These are phyloP conservation scores for Coelastrella sp. DNA, from an alignment of 139 green algal species.

Conservation along the genomic window DNA sequence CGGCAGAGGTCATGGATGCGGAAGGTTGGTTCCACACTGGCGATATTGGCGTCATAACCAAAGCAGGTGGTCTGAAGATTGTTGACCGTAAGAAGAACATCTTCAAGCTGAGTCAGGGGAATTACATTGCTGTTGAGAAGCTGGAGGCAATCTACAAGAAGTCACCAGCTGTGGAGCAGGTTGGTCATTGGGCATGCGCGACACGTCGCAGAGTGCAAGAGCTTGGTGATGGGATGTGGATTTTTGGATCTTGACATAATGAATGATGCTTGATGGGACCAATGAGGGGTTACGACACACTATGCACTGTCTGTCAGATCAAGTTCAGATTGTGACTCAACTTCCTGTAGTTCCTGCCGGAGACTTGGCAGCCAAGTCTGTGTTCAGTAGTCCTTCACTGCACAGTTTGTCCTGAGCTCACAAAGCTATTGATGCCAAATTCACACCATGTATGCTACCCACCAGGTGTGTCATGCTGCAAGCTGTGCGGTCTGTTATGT, in stretches of 20 bases:
- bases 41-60: conserved; percentile 89
- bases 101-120: conserved; percentile 97
- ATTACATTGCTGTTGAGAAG: conserved; percentile 98
- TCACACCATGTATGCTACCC: neutral
- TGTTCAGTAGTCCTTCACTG: no score
- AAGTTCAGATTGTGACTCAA: no score
- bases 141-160: conserved; percentile 94
- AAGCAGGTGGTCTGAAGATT: conserved; percentile 86
- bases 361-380: no score
- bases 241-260: no score
- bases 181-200: neutral
- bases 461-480: neutral
- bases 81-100: conserved; percentile 99
- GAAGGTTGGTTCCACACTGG: conserved; percentile 96
- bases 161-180: conserved; percentile 82
- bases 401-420: no score
- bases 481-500: neutral
- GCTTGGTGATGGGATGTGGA: conserved; percentile 73
- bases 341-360: no score
- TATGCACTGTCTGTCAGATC: no score
- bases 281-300: no score
- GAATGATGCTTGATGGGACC: no score
- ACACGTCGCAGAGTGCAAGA: neutral
- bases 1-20: conserved; percentile 75
- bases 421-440: no score